phyloP scores from a whole-genome alignment of 176 grass and related monocot genomes.

The Eleusine indica region DNA sequence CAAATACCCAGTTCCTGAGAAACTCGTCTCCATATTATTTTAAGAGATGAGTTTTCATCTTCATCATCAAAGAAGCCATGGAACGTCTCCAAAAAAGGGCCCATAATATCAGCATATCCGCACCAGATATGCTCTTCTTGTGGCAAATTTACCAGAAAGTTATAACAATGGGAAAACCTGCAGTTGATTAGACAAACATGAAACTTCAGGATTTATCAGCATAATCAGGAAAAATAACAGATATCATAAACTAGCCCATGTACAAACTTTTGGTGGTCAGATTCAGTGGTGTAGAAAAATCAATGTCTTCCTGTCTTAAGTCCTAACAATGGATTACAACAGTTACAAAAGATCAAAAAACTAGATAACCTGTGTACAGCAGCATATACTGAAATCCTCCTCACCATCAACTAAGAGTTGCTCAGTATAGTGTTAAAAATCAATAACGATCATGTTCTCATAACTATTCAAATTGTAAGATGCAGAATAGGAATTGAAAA shows the following conservation, averaged over 20 bases:
- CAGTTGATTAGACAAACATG: conserved; percentile 38
- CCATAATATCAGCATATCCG: conserved; percentile 74
- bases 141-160: conserved; percentile 64
- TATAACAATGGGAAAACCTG: conserved; percentile 91
- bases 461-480: not conserved
- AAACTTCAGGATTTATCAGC: conserved; percentile 23
- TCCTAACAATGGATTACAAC: not conserved
- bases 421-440: not conserved
- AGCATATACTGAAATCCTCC: not conserved
- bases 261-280: conserved; percentile 28
- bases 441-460: not conserved
- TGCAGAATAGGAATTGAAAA: conserved; percentile 4
- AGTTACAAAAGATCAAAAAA: conserved; percentile 1
- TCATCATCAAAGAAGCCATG: conserved; percentile 65
- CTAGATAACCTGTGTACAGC: not conserved
- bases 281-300: conserved; percentile 6
- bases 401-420: not conserved
- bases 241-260: not conserved
- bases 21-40: conserved; percentile 67
- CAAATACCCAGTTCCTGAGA: conserved; percentile 71
- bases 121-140: conserved; percentile 85
- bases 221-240: conserved; percentile 19
- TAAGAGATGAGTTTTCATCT: conserved; percentile 58
- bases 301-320: not conserved
- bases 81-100: conserved; percentile 82